Evolutionary conservation across 805 yeast species (phyloP), one percentile per base, ranked within the genome.

Genomic region (Clavispora santaluciae): DNA sequence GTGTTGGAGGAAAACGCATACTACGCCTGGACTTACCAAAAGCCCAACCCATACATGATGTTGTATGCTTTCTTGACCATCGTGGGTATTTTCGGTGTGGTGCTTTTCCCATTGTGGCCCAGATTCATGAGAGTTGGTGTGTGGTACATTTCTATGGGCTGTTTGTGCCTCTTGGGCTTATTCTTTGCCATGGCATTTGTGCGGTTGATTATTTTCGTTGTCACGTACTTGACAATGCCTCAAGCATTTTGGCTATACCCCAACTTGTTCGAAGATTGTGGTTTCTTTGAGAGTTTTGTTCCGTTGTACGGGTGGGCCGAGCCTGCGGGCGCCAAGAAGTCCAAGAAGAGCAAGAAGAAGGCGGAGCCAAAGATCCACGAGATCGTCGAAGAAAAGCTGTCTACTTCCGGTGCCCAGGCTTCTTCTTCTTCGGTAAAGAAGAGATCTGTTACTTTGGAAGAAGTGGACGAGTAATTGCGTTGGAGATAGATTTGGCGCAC

Each of bases 191-290:
- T 86, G 52, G 95, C 97, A 1, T 72, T 93, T 33, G 66, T 91
- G 24, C 76, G 99, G 57, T 68, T 90, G 58, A 70, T 90, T 30
- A 58, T 93, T 20, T 87, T 80, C 53, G 51, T 74, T 20, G 51
- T 84, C 38, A 76, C 89, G 0, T 74, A 76, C 49, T 66, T 82
- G 36, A 63, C 76, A 1, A 66, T 75, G 42, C 76, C 79, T 6
- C 79, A 79, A 33, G 95, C 95, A n/a, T 74, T 93, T 59, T 93
- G 99, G 99, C 60, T 93, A 35, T 91, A 88, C 74, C 99, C 99
- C 42, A 91, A 91, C 59, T 72, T 93, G 57, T 93, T 90, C 64
- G 99, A 83, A 47, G 99, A 93, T 58, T 90, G 95, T 54, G 96
- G 97, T 18, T 84, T 93, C 48, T 57, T 91, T 45, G 98, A 91